These are phyloP conservation scores for Haplosporangium gracile DNA, from an alignment of 192 early-diverging fungal genomes.

Conservation along the genomic window DNA sequence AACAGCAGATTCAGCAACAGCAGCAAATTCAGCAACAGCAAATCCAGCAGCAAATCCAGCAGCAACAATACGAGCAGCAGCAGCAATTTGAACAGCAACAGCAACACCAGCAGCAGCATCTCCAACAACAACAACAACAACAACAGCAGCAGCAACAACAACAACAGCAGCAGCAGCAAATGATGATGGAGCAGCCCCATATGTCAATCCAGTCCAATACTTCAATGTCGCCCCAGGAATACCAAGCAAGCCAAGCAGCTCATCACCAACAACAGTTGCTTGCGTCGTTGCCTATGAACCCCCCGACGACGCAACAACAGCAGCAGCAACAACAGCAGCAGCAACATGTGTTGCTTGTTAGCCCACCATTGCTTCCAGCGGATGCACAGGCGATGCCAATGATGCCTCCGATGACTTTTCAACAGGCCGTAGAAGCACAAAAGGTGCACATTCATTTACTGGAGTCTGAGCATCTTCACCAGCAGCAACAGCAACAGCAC, in stretches of 20 bases:
- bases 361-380: constrained; percentile 27
- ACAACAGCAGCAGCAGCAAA: constrained; percentile 36
- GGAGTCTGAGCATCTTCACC: constrained; percentile 26
- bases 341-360: constrained; percentile 31
- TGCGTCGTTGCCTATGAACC: constrained; percentile 37
- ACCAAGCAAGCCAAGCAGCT: constrained; percentile 19
- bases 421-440: constrained; percentile 24
- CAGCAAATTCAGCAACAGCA: constrained; percentile 32
- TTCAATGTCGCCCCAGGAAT: constrained; percentile 20
- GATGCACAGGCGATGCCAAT: constrained; percentile 22
- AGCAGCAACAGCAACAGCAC: constrained; percentile 38
- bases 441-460: constrained; percentile 28
- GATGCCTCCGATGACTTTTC: constrained; percentile 24
- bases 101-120: constrained; percentile 9
- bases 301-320: constrained; percentile 23
- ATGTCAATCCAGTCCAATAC: constrained; percentile 21
- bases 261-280: constrained; percentile 41
- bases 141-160: constrained; percentile 20
- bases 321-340: constrained; percentile 18
- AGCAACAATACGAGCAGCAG: constrained; percentile 12
- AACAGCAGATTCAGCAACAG: constrained; percentile 32
- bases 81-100: constrained; percentile 25
- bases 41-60: constrained; percentile 25
- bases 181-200: constrained; percentile 30
- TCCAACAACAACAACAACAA: constrained; percentile 17